These are phyloP conservation scores for Globisporangium emineosum DNA, from an alignment of 352 stramenopile species.

Conservation along the genomic window DNA sequence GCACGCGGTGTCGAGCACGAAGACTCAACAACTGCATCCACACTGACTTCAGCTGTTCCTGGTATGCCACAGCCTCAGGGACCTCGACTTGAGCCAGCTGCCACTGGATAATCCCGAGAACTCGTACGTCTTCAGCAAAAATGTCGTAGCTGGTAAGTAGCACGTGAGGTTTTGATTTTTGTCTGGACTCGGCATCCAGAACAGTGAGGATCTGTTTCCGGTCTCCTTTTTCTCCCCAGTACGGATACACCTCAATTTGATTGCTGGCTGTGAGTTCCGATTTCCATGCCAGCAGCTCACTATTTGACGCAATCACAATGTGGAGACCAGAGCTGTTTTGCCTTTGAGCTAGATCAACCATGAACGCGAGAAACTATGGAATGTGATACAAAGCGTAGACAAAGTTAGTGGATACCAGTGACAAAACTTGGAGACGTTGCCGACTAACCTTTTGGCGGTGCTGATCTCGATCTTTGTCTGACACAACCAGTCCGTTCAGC, in stretches of 20 bases:
- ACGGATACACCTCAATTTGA: conserved; percentile 40
- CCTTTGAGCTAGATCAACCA: conserved; percentile 26
- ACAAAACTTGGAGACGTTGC: not conserved
- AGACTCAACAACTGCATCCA: conserved; percentile 56
- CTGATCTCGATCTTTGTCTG: conserved; percentile 11
- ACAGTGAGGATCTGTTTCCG: conserved; percentile 34
- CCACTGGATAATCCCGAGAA: conserved; percentile 41
- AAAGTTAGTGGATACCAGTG: conserved; percentile 8
- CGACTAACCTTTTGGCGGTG: conserved; percentile 15
- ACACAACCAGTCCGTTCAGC: conserved; percentile 28
- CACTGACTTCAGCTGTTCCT: conserved; percentile 29
- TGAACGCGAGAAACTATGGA: conserved; percentile 26
- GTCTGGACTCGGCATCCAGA: conserved; percentile 29
- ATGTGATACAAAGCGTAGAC: not conserved
- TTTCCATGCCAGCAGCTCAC: conserved; percentile 42
- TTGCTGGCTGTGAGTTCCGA: conserved; percentile 24
- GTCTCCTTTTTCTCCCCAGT: conserved; percentile 48
- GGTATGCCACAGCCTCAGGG: conserved; percentile 14
- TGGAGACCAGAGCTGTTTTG: conserved; percentile 33
- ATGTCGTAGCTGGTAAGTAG: conserved; percentile 58
- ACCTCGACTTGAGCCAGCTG: conserved; percentile 49
- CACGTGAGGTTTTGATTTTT: conserved; percentile 35
- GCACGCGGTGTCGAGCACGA: conserved; percentile 58
- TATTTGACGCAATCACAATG: conserved; percentile 38
- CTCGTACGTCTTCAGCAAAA: conserved; percentile 44